phyloP scores from a whole-genome alignment of 306 rosid genomes.

The Cucurbita maxima region DNA sequence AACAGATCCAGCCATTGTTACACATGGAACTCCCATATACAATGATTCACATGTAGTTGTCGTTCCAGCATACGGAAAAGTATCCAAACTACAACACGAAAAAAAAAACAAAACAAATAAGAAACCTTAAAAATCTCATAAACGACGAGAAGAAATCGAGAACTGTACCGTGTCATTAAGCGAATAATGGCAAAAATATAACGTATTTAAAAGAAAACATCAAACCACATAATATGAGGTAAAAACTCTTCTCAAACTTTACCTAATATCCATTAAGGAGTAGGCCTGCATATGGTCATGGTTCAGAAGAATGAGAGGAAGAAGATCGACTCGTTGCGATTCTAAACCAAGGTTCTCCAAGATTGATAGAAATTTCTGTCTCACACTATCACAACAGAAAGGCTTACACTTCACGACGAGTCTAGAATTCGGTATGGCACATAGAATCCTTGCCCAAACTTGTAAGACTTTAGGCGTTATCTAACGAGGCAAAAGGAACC shows the following conservation, averaged over 20 bases:
- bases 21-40: slow-evolving; percentile 99
- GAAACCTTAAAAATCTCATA: not conserved
- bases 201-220: not conserved
- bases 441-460: slow-evolving; percentile 94
- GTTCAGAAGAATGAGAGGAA: slow-evolving; percentile 87
- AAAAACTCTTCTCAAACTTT: slow-evolving; percentile 7
- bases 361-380: slow-evolving; percentile 71
- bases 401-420: slow-evolving; percentile 98
- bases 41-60: slow-evolving; percentile 94
- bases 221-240: not conserved
- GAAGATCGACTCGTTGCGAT: slow-evolving; percentile 88
- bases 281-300: slow-evolving; percentile 98
- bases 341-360: slow-evolving; percentile 87
- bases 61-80: slow-evolving; percentile 97
- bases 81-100: slow-evolving; percentile 63
- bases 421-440: slow-evolving; percentile 87
- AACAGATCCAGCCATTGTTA: slow-evolving; percentile 91
- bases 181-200: not conserved
- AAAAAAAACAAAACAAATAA: not conserved
- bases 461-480: slow-evolving; percentile 87
- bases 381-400: slow-evolving; percentile 92
- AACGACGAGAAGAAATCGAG: not conserved
- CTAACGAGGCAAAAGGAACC: slow-evolving; percentile 16
- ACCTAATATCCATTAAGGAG: slow-evolving; percentile 99
- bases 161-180: not conserved